Base-by-base conservation (phyloP, 1,139 yeast genomes). In the Hanseniaspora gamundiae region DNA sequence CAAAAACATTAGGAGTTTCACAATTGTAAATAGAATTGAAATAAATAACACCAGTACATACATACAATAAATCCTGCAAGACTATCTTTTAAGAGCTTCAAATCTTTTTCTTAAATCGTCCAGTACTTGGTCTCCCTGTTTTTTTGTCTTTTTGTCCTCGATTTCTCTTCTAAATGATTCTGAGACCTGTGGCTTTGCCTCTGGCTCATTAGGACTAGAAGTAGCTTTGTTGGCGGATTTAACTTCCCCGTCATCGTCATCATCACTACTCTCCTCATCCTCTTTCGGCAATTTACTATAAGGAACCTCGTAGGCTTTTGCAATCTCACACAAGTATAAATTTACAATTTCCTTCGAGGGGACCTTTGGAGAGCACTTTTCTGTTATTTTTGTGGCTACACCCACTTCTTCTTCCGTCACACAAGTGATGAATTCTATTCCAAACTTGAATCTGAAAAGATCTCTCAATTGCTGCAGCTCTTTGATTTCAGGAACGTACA, bases 281-380 rank as follows among this genome's bases (percentile, higher is more conserved):
- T 62, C 67, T n/a, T 60, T 69, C 2, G 59, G 61, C 45, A 78
- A 58, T 20, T 76, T 80, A 40, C 84, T 76, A 55, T 76, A 85
- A 0, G 88, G 85, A 2, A 80, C 93, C 38, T 71, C 72, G 57
- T 87, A 87, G 0, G 94, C 84, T 47, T 70, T 68, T 1, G 95
- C 94, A 48, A 87, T 86, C 55, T 87, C 96, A 47, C 74, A 67
- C 49, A 87, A 65, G 57, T 87, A 87, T 48, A 83, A 62, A 21
- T 73, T 70, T 1, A 86, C 94, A 47, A 86, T 67, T 22, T 71
- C 76, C 38, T 69, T 71, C 4, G 72, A 64, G 0, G 95, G 95
- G 2, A 94, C 78, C 42, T 73, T 77, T 2, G 80, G 74, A 20
- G 72, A 67, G 50, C 93, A 77, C 49, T 91, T 66, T 42, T 70